A percentile compares a stretch with the other conserved stretches of the same genome.
Conservation (phyloP, 2,329 filamentous ascomycete genomes). For the Diaporthe sp. region DNA sequence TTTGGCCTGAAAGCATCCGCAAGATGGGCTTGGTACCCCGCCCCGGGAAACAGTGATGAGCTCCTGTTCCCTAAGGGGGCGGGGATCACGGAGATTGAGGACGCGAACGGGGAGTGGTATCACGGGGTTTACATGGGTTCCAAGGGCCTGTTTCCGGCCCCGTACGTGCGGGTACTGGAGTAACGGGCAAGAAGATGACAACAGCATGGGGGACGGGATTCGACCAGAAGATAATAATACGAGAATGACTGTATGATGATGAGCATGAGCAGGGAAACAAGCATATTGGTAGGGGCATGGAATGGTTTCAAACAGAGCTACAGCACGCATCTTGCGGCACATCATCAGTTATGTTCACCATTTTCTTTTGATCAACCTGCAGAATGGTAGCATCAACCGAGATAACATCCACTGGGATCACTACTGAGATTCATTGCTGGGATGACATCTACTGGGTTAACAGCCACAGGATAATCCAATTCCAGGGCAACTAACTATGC, state of each 20-base stretch:
- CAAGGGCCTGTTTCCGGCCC: slow-evolving; percentile 84
- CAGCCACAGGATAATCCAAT: not conserved
- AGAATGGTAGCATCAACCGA: not conserved
- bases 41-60: slow-evolving; percentile 76
- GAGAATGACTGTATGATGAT: slow-evolving; percentile 31
- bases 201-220: slow-evolving; percentile 7
- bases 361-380: not conserved
- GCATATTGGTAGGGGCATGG: slow-evolving; percentile 1
- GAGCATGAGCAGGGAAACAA: slow-evolving; percentile 33
- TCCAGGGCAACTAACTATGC: too few relatives aligned
- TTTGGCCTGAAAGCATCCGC: slow-evolving; percentile 74
- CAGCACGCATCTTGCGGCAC: not conserved
- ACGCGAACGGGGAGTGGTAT: slow-evolving; percentile 93
- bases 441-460: not conserved
- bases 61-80: slow-evolving; percentile 86
- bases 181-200: not conserved
- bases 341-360: not conserved
- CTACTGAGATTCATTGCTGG: too few relatives aligned
- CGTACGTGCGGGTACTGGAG: slow-evolving; percentile 73
- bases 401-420: not conserved
- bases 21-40: slow-evolving; percentile 84
- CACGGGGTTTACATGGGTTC: slow-evolving; percentile 87
- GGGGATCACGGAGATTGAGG: slow-evolving; percentile 85
- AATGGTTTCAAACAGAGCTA: not conserved
- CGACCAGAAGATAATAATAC: not conserved